Base-by-base conservation (phyloP, 2,329 filamentous ascomycete genomes). In the Penicillium sp. region DNA sequence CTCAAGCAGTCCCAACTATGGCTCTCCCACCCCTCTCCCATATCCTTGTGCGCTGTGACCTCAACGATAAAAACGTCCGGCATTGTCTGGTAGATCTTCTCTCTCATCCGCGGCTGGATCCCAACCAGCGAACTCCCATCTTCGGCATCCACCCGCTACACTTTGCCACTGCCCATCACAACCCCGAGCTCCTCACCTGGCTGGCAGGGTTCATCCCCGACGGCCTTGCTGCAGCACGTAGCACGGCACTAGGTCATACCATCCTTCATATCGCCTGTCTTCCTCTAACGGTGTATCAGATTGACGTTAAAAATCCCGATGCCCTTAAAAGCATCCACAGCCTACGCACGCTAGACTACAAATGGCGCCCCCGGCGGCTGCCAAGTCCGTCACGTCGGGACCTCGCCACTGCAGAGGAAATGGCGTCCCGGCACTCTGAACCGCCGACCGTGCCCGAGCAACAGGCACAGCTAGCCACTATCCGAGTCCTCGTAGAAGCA, bases 21-120 rank as follows among this genome's bases (percentile, higher is more conserved):
- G 61, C 64, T 44, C 64, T 66, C 35, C 64, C 64, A 23, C 61
- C 58, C 7, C 64, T 66, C 58, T 66, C 64, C 35, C 56, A 58
- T 41, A 50, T 50, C n/a, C 52, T 66, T 41, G 58, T 55, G 31
- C 62, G 55, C 3, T 66, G 64, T 44, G 55, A 61, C 35, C 23
- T 62, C 9, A 48, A 29, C n/a, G 41, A 64, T 31, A 6, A 45
- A 11, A 19, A 31, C 9, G 19, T 62, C 46, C 55, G 53, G 21
- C 13, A 51, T 5, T 64, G 62, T 21, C 52, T 63, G 19, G 53
- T 50, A 5, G 46, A 51, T 49, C 52, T 63, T n/a, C 57, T 63
- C 15, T 48, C 47, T 3, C 60, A 58, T 26, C 60, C 55, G 17
- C 44, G 46, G 30, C 19, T 62, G 15, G 44, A 58, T 35, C 9